phyloP scores from a whole-genome alignment of 1,284 basidiomycete genomes.

The Cryptococcus sp. region DNA sequence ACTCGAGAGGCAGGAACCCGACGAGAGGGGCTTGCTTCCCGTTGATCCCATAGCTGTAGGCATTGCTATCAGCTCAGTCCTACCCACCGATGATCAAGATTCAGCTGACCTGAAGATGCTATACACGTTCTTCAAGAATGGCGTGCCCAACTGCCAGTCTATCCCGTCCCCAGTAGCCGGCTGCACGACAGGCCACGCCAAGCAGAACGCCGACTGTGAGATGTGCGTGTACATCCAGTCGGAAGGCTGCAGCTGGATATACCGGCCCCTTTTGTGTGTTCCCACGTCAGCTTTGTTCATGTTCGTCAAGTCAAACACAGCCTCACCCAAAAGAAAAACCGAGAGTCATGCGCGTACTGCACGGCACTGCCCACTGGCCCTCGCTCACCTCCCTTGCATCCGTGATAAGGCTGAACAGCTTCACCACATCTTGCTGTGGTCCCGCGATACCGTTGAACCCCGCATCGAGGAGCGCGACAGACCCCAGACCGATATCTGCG shows the following conservation, averaged over 20 bases:
- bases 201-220: conserved; percentile 63
- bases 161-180: conserved; percentile 68
- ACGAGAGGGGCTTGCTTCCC: conserved; percentile 40
- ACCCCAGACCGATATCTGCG: conserved; percentile 56
- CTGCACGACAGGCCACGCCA: conserved; percentile 73
- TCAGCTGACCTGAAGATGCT: conserved; percentile 69
- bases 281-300: not conserved
- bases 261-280: conserved; percentile 52
- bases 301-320: not conserved
- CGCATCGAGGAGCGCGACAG: conserved; percentile 74
- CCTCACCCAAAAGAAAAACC: conserved; percentile 64
- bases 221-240: conserved; percentile 79
- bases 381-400: conserved; percentile 64
- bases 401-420: conserved; percentile 62
- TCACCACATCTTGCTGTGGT: conserved; percentile 71
- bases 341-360: conserved; percentile 63
- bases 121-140: conserved; percentile 77
- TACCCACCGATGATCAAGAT: not conserved
- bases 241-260: conserved; percentile 67
- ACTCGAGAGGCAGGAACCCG: conserved; percentile 41
- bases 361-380: conserved; percentile 81
- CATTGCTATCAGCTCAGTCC: no score
- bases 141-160: conserved; percentile 82
- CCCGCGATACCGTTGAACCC: conserved; percentile 76
- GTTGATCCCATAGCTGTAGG: conserved; percentile 39